Conservation (phyloP, 2,329 filamentous ascomycete genomes). For the Paecilomyces niveus region DNA sequence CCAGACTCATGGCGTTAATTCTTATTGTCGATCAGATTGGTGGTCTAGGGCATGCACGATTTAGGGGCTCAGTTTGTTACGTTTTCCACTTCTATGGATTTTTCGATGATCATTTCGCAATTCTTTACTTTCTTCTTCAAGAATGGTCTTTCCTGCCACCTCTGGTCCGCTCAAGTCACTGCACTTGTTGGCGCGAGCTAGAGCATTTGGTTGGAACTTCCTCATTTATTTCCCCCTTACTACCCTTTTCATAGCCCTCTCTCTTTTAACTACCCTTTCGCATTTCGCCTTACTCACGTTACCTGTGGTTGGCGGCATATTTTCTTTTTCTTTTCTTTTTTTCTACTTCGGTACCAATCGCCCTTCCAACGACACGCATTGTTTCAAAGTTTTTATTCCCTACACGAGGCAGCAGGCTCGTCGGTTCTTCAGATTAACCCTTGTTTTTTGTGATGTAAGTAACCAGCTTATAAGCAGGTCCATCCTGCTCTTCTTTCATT, state of each 20-base stretch:
- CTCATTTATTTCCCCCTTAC: background rate
- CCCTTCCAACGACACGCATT: background rate
- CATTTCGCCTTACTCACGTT: background rate
- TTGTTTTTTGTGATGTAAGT: background rate
- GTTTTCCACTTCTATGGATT: background rate
- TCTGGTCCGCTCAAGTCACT: background rate
- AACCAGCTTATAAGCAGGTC: background rate
- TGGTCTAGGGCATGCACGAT: background rate
- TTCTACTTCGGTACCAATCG: background rate
- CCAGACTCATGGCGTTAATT: slow-evolving; percentile 9
- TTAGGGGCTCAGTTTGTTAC: background rate
- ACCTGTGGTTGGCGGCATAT: background rate
- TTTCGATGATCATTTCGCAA: background rate
- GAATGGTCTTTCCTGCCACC: background rate
- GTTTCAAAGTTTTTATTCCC: background rate
- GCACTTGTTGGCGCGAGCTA: background rate
- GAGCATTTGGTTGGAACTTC: background rate
- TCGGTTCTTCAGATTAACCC: background rate
- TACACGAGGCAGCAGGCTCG: background rate
- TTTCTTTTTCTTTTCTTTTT: background rate
- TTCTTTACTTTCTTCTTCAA: background rate
- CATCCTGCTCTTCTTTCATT: background rate
- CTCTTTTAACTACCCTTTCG: background rate
- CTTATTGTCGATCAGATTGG: background rate
- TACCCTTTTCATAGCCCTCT: background rate